Percentiles rank a stretch among this genome's conserved stretches.
phyloP scores from a whole-genome alignment of 2,329 filamentous ascomycete genomes.

The Tolypocladium amazonense region DNA sequence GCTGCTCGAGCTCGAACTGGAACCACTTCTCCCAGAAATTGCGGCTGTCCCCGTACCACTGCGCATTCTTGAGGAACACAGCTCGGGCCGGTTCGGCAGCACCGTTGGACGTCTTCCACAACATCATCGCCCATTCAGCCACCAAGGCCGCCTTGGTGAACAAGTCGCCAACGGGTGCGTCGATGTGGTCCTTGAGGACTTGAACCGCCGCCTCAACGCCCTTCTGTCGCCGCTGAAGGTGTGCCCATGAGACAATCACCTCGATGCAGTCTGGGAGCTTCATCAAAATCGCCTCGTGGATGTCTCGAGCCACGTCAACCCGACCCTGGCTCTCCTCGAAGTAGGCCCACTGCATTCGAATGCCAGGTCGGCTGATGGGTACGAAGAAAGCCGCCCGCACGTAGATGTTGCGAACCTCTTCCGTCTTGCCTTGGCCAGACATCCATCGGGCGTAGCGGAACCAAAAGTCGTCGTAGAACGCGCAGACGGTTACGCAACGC shows the following conservation, averaged over 20 bases:
- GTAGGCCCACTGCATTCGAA: slow-evolving; percentile 84
- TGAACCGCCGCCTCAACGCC: slow-evolving; percentile 78
- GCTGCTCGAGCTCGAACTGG: slow-evolving; percentile 78
- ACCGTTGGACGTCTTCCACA: slow-evolving; percentile 75
- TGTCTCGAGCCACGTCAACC: slow-evolving; percentile 67
- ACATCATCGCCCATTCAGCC: slow-evolving; percentile 73
- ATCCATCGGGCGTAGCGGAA: slow-evolving; percentile 96
- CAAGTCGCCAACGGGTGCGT: slow-evolving; percentile 58
- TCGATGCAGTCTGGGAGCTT: slow-evolving; percentile 74
- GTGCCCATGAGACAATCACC: slow-evolving; percentile 79
- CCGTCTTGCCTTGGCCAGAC: slow-evolving; percentile 69
- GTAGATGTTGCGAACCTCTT: slow-evolving; percentile 88
- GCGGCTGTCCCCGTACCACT: slow-evolving; percentile 75
- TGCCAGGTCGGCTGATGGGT: slow-evolving; percentile 72
- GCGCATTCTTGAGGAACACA: slow-evolving; percentile 71
- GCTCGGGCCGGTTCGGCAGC: slow-evolving; percentile 70
- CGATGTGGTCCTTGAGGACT: slow-evolving; percentile 72
- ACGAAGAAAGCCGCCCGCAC: slow-evolving; percentile 83
- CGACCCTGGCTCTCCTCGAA: slow-evolving; percentile 83
- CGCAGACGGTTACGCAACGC: slow-evolving; percentile 82
- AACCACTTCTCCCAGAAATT: slow-evolving; percentile 88
- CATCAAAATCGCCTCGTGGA: slow-evolving; percentile 71
- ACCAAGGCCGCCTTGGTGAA: slow-evolving; percentile 80
- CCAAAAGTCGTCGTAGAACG: slow-evolving; percentile 97
- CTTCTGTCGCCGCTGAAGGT: slow-evolving; percentile 71